Base-by-base conservation (phyloP, 2,329 filamentous ascomycete genomes). In the Monosporascus cannonballus region DNA sequence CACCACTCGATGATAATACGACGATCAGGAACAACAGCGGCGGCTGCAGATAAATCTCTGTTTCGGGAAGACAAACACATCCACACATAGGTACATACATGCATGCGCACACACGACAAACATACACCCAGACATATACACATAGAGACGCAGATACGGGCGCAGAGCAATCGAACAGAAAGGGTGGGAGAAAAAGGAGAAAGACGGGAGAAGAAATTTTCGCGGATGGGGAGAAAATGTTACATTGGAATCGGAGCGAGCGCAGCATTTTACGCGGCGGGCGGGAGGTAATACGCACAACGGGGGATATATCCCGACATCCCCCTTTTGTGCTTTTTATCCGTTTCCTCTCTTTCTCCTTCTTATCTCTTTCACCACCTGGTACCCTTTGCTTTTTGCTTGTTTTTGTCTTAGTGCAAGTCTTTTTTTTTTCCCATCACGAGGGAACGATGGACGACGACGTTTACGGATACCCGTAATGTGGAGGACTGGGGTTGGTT, bases 321-420 rank as follows among this genome's bases (percentile, higher is more conserved):
- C 45, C 25, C 51, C 37, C 48, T 45, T 57, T 45, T 47, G 24
- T 46, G 17, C n/a, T 50, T 58, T 54, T 54, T 54, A 55, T 54
- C 51, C 52, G 50, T 51, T 52, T 56, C 50, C 39, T 58, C 38
- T 58, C 45, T 57, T 47, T 50, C 44, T 11, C 4, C 45, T 50
- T 45, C 20, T 22, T 3, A 3, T 22, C 20, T 22, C 20, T 22
- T 22, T 22, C 20, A 34, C 11, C 1, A 34, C 4, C 30, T 34
- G 11, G 30, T 9, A 34, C 11, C 30, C 30, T 34, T 34, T 34
- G 30, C 30, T 14, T 9, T 24, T 34, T 34, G 8, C 9, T 30
- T 30, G 3, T 11, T 30, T 30, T 3, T 30, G 27, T 11, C 4
- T 30, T 11, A 11, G 27, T 30, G 27, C 11, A 4, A 30, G 9